Evolutionary conservation across 2,329 filamentous ascomycete genomes (phyloP).

Genomic region (Colletotrichum spinosum): DNA sequence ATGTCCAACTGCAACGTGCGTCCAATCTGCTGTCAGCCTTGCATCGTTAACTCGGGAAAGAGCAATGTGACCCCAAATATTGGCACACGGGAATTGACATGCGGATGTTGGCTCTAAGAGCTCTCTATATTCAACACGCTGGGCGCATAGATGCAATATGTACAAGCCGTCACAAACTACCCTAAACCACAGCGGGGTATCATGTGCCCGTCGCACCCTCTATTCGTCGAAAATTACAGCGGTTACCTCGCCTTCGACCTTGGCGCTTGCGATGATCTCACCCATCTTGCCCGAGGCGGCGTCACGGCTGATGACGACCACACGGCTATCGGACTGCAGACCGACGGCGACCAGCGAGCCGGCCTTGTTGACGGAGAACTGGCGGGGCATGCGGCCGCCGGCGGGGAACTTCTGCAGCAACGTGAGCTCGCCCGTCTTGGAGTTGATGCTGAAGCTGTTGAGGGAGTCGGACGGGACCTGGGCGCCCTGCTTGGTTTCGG

Average conservation of each 20-base stretch:
- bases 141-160: no score
- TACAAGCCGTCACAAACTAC: no score
- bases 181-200: no score
- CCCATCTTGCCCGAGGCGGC: slow-evolving; percentile 67
- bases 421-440: slow-evolving; percentile 63
- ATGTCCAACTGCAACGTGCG: no score
- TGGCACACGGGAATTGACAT: no score
- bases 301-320: slow-evolving; percentile 72
- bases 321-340: slow-evolving; percentile 69
- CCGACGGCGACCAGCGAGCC: slow-evolving; percentile 75
- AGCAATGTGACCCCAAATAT: no score
- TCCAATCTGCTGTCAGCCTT: no score
- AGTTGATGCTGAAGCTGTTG: slow-evolving; percentile 69
- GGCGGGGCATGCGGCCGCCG: slow-evolving; percentile 74
- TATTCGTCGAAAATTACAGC: slow-evolving; percentile 61
- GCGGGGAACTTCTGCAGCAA: slow-evolving; percentile 70
- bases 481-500: slow-evolving; percentile 49
- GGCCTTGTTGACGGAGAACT: slow-evolving; percentile 74
- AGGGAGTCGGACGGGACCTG: slow-evolving; percentile 71
- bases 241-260: slow-evolving; percentile 58
- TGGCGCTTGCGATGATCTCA: slow-evolving; percentile 55
- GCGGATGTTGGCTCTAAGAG: no score
- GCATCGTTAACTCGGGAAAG: no score
- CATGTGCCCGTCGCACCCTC: neutral
- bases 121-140: no score